Conservation (phyloP, 2,329 filamentous ascomycete species). For the Hypoxylon sp. region DNA sequence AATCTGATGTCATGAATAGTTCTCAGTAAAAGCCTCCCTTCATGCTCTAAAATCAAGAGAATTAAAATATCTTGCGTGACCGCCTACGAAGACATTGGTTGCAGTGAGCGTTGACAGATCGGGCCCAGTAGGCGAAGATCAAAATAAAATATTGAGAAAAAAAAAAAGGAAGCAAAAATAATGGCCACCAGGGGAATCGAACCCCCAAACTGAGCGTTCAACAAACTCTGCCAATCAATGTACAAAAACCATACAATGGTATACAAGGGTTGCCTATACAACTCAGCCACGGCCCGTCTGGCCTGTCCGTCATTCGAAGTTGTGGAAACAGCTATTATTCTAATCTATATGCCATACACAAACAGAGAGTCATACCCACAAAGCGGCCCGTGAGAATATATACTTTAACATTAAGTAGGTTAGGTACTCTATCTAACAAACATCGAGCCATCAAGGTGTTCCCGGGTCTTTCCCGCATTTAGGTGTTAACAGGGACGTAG, state of each 20-base stretch:
- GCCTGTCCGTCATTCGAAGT: background rate
- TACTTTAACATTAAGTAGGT: background rate
- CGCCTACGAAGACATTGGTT: background rate
- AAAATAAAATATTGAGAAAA: background rate
- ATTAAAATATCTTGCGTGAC: background rate
- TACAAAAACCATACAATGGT: too few relatives aligned
- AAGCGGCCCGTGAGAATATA: background rate
- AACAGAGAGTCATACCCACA: background rate
- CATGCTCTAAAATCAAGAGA: background rate
- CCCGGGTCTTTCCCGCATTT: constrained; percentile 15
- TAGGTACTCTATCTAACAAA: background rate
- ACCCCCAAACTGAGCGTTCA: background rate
- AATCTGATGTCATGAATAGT: constrained; percentile 20
- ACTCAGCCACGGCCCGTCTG: background rate
- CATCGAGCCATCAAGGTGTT: background rate
- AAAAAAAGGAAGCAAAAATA: background rate
- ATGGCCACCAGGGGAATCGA: constrained; percentile 13
- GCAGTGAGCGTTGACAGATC: background rate
- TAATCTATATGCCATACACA: background rate
- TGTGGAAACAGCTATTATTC: background rate
- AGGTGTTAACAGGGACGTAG: constrained; percentile 57
- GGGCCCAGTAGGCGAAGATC: background rate
- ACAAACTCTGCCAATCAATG: constrained; percentile 5
- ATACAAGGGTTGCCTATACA: background rate
- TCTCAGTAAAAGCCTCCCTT: background rate